Conservation (phyloP, 2,329 filamentous ascomycete species). For the Phialophora macrospora region DNA sequence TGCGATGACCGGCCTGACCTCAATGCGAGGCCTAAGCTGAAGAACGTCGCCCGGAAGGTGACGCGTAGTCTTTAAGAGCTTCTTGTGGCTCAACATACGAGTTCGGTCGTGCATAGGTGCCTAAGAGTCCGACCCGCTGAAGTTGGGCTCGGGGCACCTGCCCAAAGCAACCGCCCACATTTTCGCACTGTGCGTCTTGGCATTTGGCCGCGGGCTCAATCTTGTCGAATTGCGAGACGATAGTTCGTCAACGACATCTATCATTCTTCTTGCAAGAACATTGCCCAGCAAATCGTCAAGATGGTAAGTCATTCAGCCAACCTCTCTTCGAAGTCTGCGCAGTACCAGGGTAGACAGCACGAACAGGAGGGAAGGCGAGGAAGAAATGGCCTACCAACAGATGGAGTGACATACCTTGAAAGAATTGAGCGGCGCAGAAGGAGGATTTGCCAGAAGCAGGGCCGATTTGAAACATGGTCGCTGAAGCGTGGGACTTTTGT, state of each 20-base stretch:
- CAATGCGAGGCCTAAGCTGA: conserved; percentile 12
- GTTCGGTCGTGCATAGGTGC: neutral
- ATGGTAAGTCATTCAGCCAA: conserved; percentile 39
- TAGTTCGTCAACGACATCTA: conserved; percentile 22
- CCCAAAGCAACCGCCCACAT: conserved; percentile 15
- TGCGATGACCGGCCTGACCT: conserved; percentile 13
- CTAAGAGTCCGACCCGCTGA: neutral
- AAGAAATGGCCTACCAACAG: neutral
- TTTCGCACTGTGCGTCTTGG: conserved; percentile 34
- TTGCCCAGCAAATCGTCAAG: conserved; percentile 34
- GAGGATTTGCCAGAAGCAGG: neutral
- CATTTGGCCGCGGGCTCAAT: conserved; percentile 32
- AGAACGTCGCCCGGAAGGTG: neutral
- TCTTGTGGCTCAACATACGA: neutral
- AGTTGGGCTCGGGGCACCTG: conserved; percentile 19
- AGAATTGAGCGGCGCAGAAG: neutral
- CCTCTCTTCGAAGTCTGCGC: neutral
- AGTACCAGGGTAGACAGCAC: neutral
- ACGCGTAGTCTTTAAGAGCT: neutral
- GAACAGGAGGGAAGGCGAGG: neutral
- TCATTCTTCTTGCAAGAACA: conserved; percentile 19
- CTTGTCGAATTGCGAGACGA: conserved; percentile 7
- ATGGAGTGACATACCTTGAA: neutral
- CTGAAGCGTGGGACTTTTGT: neutral
- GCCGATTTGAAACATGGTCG: neutral